Percentiles rank a stretch among this genome's conserved stretches.
phyloP scores from a whole-genome alignment of 108 stramenopile genomes.

The Nannochloropsis granulata region DNA sequence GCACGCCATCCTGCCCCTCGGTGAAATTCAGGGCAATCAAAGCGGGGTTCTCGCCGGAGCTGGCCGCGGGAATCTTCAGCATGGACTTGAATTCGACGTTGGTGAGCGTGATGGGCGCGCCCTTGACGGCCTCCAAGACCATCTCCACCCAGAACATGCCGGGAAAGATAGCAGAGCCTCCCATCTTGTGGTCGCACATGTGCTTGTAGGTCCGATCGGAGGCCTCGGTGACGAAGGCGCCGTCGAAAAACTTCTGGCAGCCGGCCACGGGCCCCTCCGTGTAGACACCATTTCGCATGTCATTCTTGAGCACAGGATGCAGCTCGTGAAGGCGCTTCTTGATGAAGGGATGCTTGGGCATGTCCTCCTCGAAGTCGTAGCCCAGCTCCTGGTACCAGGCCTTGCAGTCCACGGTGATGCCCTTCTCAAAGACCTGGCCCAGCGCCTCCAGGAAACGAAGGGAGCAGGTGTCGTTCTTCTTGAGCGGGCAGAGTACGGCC shows the following conservation, averaged over 20 bases:
- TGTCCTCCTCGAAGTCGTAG: not conserved
- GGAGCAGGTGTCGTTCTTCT: not conserved
- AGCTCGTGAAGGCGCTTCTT: not conserved
- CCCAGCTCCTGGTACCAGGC: not conserved
- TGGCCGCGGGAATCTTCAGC: not conserved
- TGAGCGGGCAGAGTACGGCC: not conserved
- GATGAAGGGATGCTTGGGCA: not conserved
- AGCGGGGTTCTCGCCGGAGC: not conserved
- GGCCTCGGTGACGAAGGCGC: not conserved
- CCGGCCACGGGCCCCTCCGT: not conserved
- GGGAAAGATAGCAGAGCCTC: not conserved
- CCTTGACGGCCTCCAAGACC: not conserved
- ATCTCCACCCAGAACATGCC: not conserved
- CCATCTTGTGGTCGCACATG: not conserved
- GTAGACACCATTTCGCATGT: not conserved
- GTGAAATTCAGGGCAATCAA: not conserved
- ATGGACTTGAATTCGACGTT: not conserved
- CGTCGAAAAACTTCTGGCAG: not conserved
- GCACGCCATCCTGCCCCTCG: not conserved
- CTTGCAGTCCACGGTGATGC: not conserved
- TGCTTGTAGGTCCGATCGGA: not conserved
- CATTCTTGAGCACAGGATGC: not conserved
- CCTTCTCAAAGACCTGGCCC: not conserved
- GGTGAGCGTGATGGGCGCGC: not conserved
- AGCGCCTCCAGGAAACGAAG: not conserved